Conservation (phyloP, 225 moss, liverwort and hornwort genomes). For the Bryum argenteum region DNA sequence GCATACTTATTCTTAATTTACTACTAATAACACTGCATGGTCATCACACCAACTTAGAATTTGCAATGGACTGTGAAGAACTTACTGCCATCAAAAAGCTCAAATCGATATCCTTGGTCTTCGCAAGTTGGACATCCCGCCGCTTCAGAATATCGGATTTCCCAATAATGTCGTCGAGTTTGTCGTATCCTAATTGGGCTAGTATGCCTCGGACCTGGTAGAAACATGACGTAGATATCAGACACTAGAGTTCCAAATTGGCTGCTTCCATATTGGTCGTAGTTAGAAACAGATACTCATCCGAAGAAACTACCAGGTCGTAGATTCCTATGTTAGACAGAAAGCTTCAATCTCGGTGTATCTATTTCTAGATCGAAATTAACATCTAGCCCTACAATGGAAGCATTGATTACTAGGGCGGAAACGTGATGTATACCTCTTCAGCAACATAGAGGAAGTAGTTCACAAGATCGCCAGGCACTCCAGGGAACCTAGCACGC, state of each 20-base stretch:
- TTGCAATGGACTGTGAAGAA: neutral
- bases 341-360: neutral
- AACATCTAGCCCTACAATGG: neutral
- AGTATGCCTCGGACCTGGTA: slow-evolving; percentile 86
- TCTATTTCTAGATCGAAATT: neutral
- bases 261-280: too few species aligned
- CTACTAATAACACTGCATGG: neutral
- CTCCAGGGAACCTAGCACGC: slow-evolving; percentile 95
- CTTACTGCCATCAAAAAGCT: slow-evolving; percentile 76
- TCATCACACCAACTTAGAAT: neutral
- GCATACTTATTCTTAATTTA: neutral
- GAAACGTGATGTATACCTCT: slow-evolving; percentile 55
- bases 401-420: neutral
- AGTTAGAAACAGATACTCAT: too few species aligned
- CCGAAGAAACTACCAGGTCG: too few species aligned
- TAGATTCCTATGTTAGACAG: neutral
- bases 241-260: too few species aligned
- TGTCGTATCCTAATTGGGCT: slow-evolving; percentile 79
- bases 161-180: slow-evolving; percentile 93
- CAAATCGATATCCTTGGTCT: slow-evolving; percentile 80
- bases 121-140: slow-evolving; percentile 58
- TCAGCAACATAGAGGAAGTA: slow-evolving; percentile 93
- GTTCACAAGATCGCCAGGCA: slow-evolving; percentile 93
- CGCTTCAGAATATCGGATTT: slow-evolving; percentile 68
- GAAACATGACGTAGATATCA: neutral